Percentiles rank a stretch among this genome's conserved stretches.
These are phyloP conservation scores for Tolypocladium pustulatum DNA, from an alignment of 2,329 filamentous ascomycete species.

Conservation along the genomic window DNA sequence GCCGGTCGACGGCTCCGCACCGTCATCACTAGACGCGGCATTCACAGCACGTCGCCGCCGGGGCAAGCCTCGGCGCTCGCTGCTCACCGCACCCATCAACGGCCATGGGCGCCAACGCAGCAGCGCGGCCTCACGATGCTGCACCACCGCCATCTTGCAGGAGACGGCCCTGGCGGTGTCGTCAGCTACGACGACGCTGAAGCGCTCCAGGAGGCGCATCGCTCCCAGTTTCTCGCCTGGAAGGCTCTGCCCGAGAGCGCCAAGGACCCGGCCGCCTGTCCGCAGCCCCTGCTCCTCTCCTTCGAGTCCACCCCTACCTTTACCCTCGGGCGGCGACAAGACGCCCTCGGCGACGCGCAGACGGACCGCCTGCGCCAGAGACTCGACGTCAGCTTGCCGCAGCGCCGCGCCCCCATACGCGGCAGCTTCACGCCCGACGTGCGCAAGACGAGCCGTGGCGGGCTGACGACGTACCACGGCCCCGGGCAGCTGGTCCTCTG, in stretches of 20 bases:
- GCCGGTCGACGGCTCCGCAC: not conserved
- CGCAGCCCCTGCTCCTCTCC: slow-evolving; percentile 64
- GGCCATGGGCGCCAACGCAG: not conserved
- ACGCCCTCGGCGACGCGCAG: slow-evolving; percentile 34
- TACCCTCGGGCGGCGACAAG: slow-evolving; percentile 79
- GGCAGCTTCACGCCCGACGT: slow-evolving; percentile 44
- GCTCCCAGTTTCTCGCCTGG: slow-evolving; percentile 22
- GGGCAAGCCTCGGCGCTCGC: not conserved
- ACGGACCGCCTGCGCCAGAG: slow-evolving; percentile 30
- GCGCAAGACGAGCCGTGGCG: slow-evolving; percentile 66
- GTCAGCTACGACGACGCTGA: slow-evolving; percentile 21
- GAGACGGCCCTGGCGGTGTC: slow-evolving; percentile 10
- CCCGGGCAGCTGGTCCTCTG: slow-evolving; percentile 91
- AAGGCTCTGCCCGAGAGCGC: slow-evolving; percentile 15
- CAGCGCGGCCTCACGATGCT: slow-evolving; percentile 10
- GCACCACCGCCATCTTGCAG: slow-evolving; percentile 18
- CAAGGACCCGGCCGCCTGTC: slow-evolving; percentile 24
- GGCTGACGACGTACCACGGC: slow-evolving; percentile 89
- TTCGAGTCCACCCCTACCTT: slow-evolving; percentile 78
- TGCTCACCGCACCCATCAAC: not conserved
- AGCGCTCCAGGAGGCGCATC: slow-evolving; percentile 21
- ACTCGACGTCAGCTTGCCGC: slow-evolving; percentile 19
- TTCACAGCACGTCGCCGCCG: not conserved
- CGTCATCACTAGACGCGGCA: not conserved
- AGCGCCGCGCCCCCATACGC: slow-evolving; percentile 16